Conservation (phyloP, 495 filamentous ascomycete species). For the Hypoxylon subgilvum region DNA sequence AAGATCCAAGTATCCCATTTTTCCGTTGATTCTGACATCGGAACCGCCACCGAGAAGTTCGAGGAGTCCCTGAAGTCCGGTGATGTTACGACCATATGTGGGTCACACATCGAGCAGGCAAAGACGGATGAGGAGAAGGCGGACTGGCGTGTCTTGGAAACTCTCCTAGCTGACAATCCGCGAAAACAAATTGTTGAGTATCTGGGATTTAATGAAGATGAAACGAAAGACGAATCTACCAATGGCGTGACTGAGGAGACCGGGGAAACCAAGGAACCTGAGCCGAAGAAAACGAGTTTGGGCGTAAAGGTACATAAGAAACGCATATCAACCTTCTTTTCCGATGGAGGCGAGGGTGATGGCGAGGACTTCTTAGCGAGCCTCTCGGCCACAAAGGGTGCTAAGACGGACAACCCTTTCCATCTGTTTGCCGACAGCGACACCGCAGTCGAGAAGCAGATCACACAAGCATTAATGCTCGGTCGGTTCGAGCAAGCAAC, state of each 20-base stretch:
- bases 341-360: conserved; percentile 71
- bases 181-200: conserved; percentile 81
- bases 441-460: conserved; percentile 78
- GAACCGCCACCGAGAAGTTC: conserved; percentile 82
- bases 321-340: conserved; percentile 79
- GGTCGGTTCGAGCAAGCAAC: conserved; percentile 91
- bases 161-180: conserved; percentile 80
- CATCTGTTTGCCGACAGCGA: conserved; percentile 78
- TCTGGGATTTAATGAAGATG: conserved; percentile 76
- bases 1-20: conserved; percentile 84
- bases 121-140: conserved; percentile 87
- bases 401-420: conserved; percentile 59
- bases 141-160: conserved; percentile 93
- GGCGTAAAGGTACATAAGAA: conserved; percentile 54
- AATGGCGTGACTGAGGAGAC: conserved; percentile 53
- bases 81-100: conserved; percentile 79
- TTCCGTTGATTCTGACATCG: conserved; percentile 85
- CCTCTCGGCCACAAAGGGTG: conserved; percentile 57
- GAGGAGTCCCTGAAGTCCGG: conserved; percentile 80
- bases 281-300: conserved; percentile 52
- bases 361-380: conserved; percentile 86
- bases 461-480: conserved; percentile 85
- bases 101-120: conserved; percentile 73
- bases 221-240: conserved; percentile 59
- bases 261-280: conserved; percentile 46